A percentile compares a stretch with the other conserved stretches of the same genome.
Evolutionary conservation across 2,329 filamentous ascomycete species (phyloP).

Genomic region (Xenosphaeropsis pyriputrescens): DNA sequence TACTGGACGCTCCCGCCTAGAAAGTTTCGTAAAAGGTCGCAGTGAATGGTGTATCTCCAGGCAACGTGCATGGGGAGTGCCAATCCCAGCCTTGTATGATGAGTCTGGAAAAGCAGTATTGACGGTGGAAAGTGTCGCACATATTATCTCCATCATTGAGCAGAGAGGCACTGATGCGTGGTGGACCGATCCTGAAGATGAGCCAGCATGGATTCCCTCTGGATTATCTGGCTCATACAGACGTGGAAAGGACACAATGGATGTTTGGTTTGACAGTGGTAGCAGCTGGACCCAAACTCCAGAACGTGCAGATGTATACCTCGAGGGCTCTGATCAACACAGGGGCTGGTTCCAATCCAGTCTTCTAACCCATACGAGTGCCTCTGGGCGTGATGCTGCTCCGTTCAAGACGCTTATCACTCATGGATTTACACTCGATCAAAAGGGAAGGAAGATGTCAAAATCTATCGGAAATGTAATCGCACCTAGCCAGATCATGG

Average conservation of each 20-base stretch:
- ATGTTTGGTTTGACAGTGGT: constrained; percentile 98
- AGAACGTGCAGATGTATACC: constrained; percentile 64
- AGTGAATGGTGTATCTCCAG: constrained; percentile 98
- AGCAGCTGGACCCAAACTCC: constrained; percentile 66
- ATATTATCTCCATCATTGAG: constrained; percentile 69
- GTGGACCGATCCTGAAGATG: constrained; percentile 74
- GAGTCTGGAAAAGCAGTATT: constrained; percentile 61
- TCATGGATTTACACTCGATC: constrained; percentile 86
- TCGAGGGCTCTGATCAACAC: constrained; percentile 93
- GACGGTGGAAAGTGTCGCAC: constrained; percentile 62
- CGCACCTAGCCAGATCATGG: constrained; percentile 68
- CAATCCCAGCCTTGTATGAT: constrained; percentile 81
- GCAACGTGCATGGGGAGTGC: constrained; percentile 91
- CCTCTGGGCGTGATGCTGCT: constrained; percentile 27
- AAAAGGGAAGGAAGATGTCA: constrained; percentile 93
- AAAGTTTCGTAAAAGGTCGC: constrained; percentile 74
- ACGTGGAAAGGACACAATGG: constrained; percentile 90
- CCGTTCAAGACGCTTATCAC: constrained; percentile 88
- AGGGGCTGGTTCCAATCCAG: constrained; percentile 98
- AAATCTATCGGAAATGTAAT: constrained; percentile 91
- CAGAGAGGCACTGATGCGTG: constrained; percentile 77
- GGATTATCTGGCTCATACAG: constrained; percentile 46
- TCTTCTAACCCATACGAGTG: constrained; percentile 60
- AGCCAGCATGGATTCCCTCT: constrained; percentile 62
- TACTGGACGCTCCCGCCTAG: constrained; percentile 56